These are phyloP conservation scores for Scutellaria minor DNA, from an alignment of 257 asterid genomes.

Conservation along the genomic window DNA sequence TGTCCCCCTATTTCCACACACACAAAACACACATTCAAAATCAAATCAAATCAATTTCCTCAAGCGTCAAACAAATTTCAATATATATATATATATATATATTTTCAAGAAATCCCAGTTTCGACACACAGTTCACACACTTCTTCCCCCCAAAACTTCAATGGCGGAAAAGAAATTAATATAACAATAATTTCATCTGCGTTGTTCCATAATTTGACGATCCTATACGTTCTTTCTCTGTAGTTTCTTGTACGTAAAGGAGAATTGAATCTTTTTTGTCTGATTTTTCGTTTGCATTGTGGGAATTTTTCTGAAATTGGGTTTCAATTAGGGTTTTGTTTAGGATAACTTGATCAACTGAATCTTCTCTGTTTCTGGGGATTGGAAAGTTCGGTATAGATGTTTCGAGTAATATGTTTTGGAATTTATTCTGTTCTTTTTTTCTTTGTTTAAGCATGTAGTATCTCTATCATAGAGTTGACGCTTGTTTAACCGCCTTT, in stretches of 20 bases:
- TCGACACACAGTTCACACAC: slow-evolving; percentile 38
- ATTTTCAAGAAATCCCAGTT: slow-evolving; percentile 28
- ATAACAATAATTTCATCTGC: slow-evolving; percentile 28
- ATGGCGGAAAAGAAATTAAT: slow-evolving; percentile 17
- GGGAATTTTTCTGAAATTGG: slow-evolving; percentile 18
- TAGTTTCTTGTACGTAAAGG: background rate
- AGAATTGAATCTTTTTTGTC: slow-evolving; percentile 28
- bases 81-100: background rate
- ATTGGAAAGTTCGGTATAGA: slow-evolving; percentile 24
- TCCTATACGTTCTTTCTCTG: slow-evolving; percentile 24
- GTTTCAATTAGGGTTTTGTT: slow-evolving; percentile 51
- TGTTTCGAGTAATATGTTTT: slow-evolving; percentile 14
- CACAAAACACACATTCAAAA: slow-evolving; percentile 32
- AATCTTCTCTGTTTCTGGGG: slow-evolving; percentile 14
- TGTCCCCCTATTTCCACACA: slow-evolving; percentile 31
- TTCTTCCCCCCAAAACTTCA: slow-evolving; percentile 17
- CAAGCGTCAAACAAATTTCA: slow-evolving; percentile 48
- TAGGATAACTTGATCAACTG: slow-evolving; percentile 43
- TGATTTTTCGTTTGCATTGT: slow-evolving; percentile 43
- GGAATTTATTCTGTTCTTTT: background rate
- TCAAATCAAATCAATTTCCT: slow-evolving; percentile 53
- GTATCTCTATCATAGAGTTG: slow-evolving; percentile 22
- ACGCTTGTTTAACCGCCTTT: background rate
- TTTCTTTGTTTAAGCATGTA: background rate
- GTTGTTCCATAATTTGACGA: slow-evolving; percentile 37